phyloP scores from a whole-genome alignment of 805 yeast species.

The Schwanniomyces vanrijiae region DNA sequence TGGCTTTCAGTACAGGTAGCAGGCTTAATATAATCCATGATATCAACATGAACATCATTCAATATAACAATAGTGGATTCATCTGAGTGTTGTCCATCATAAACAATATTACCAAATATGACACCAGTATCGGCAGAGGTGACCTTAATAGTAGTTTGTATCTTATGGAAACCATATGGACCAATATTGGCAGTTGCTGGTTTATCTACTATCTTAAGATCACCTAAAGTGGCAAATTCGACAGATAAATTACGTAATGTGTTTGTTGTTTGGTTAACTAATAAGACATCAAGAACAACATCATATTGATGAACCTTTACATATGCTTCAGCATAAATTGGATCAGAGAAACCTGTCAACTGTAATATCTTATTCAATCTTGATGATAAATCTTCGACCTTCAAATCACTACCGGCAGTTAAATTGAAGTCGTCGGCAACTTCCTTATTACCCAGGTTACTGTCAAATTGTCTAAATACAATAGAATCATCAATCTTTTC shows the following conservation, averaged over 20 bases:
- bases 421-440: conserved; percentile 55
- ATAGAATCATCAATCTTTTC: conserved; percentile 79
- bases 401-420: conserved; percentile 49
- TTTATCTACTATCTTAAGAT: conserved; percentile 88
- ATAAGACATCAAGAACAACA: conserved; percentile 86
- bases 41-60: conserved; percentile 92
- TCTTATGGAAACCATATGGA: conserved; percentile 94
- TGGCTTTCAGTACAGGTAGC: conserved; percentile 85
- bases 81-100: conserved; percentile 92
- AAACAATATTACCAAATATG: conserved; percentile 93
- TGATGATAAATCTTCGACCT: conserved; percentile 64
- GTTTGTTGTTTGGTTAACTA: conserved; percentile 90
- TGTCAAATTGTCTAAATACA: conserved; percentile 74
- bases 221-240: conserved; percentile 95
- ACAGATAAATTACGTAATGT: conserved; percentile 90
- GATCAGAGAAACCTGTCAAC: conserved; percentile 97
- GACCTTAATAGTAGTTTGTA: conserved; percentile 87
- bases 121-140: conserved; percentile 98
- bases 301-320: conserved; percentile 96
- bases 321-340: conserved; percentile 96
- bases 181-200: conserved; percentile 89
- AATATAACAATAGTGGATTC: conserved; percentile 87
- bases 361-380: conserved; percentile 86
- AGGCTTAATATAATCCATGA: conserved; percentile 96
- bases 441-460: conserved; percentile 27